phyloP scores from a whole-genome alignment of 805 yeast genomes.

The Debaryomyces tyrocola region DNA sequence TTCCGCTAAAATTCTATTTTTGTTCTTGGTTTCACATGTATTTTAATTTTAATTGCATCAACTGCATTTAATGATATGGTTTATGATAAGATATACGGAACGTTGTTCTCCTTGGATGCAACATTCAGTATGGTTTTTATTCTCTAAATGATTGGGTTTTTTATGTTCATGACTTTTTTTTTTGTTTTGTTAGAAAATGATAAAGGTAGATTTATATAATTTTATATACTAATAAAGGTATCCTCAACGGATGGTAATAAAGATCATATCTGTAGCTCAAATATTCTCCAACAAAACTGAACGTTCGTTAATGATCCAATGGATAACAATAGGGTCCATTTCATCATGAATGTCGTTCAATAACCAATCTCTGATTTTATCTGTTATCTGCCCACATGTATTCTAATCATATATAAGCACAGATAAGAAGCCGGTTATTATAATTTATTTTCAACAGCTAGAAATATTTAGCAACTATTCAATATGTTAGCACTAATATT shows the following conservation, averaged over 20 bases:
- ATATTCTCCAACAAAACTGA: too few relatives aligned
- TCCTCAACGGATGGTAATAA: constrained; percentile 40
- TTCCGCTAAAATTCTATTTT: constrained; percentile 1
- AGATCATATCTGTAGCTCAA: neutral
- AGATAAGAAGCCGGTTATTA: neutral
- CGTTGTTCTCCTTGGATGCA: constrained; percentile 7
- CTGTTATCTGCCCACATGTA: neutral
- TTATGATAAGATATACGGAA: constrained; percentile 13
- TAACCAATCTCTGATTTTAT: neutral
- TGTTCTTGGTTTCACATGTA: constrained; percentile 8
- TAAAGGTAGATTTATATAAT: constrained; percentile 26
- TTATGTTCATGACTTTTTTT: constrained; percentile 12
- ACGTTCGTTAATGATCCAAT: too few relatives aligned
- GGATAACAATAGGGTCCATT: too few relatives aligned
- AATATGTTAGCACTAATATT: neutral
- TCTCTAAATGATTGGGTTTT: constrained; percentile 16
- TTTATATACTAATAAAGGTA: constrained; percentile 28
- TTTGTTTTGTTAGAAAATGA: constrained; percentile 18
- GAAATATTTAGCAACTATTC: neutral
- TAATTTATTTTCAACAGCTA: neutral
- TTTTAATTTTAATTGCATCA: constrained; percentile 40
- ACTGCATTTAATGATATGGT: constrained; percentile 41
- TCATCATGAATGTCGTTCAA: neutral
- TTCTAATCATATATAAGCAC: neutral
- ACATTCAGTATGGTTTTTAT: constrained; percentile 8